Percentiles rank a stretch among this genome's conserved stretches.
phyloP scores from a whole-genome alignment of 1,284 basidiomycete genomes.

The Sporisorium scitamineum region DNA sequence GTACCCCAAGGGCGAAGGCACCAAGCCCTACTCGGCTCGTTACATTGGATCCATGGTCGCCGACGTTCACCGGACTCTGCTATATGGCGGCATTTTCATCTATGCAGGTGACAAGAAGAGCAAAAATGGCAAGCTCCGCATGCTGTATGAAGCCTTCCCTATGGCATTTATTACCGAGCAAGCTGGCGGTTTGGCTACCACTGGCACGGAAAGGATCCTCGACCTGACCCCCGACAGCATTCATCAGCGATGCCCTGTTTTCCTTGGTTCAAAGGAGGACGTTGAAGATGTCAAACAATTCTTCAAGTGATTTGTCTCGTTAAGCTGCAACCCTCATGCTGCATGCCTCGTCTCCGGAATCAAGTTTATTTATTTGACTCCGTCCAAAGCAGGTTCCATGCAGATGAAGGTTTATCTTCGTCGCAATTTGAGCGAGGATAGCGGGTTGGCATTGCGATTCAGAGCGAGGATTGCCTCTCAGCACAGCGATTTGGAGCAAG shows the following conservation, averaged over 20 bases:
- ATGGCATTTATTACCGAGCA: constrained; percentile 97
- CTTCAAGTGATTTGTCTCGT: not conserved
- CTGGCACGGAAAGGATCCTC: constrained; percentile 89
- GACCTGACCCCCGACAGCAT: constrained; percentile 90
- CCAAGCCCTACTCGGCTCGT: constrained; percentile 73
- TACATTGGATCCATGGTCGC: constrained; percentile 99
- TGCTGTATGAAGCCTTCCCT: constrained; percentile 99
- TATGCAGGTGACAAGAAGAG: constrained; percentile 99
- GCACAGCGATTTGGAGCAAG: too few relatives aligned
- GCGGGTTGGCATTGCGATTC: too few relatives aligned
- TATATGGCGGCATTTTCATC: constrained; percentile 98
- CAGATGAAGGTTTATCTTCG: too few relatives aligned
- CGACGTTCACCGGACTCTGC: constrained; percentile 92
- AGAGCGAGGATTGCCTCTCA: too few relatives aligned
- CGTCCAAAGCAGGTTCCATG: not conserved
- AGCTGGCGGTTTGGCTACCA: constrained; percentile 96
- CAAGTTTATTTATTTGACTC: too few relatives aligned
- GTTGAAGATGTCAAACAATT: constrained; percentile 77
- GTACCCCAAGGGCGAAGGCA: constrained; percentile 71
- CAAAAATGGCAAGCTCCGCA: constrained; percentile 91
- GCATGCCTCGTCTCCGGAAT: not conserved
- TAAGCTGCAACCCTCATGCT: not conserved
- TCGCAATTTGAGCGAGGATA: too few relatives aligned
- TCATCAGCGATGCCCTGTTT: constrained; percentile 93
- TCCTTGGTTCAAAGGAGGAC: constrained; percentile 94